phyloP scores from a whole-genome alignment of 139 green algal genomes.

The Tetradesmus obliquus region DNA sequence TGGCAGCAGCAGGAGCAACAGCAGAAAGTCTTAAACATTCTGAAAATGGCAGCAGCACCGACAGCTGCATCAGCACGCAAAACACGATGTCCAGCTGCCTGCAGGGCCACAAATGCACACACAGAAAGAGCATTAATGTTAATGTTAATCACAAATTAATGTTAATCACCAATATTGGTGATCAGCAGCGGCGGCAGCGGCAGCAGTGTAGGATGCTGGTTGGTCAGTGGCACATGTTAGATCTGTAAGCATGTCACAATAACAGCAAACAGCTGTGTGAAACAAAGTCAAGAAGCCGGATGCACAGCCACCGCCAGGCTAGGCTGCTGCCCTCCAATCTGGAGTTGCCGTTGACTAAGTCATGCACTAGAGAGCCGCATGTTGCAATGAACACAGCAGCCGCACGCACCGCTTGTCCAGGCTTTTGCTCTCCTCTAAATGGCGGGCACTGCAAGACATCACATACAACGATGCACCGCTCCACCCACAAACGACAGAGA shows the following conservation, averaged over 20 bases:
- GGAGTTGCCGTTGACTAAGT: background rate
- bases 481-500: no score
- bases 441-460: background rate
- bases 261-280: no score
- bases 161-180: background rate
- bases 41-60: conserved; percentile 12
- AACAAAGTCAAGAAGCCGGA: no score
- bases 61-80: background rate
- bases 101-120: background rate
- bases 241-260: no score
- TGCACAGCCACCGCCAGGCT: background rate
- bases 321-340: background rate
- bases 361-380: no score
- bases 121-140: no score
- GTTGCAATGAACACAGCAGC: background rate
- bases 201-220: no score
- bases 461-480: no score
- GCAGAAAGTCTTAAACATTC: background rate
- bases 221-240: no score
- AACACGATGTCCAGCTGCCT: conserved; percentile 19
- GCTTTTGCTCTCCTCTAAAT: background rate
- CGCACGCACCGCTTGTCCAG: conserved; percentile 14
- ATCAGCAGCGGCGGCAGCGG: background rate
- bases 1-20: background rate
- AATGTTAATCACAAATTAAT: no score